Evolutionary conservation across 164 flowering plant genomes (phyloP), one percentile per base, ranked within the genome.

Genomic region (Buxus sempervirens): DNA sequence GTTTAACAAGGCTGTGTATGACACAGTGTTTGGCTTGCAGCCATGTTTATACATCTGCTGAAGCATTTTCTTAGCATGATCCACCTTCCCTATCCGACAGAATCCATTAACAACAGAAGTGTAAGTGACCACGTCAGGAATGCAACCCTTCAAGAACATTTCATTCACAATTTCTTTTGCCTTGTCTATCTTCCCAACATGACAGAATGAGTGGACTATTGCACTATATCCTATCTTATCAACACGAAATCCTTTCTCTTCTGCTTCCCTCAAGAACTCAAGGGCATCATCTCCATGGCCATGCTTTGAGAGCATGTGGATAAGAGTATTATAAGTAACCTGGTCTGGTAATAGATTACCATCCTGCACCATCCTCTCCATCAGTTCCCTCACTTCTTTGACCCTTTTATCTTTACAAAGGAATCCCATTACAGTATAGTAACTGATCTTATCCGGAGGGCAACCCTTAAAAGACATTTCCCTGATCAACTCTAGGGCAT

Each of bases 51-150:
- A 75, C 97, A 92, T 90, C 24, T 79, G 77, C 60, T 84, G 80
- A 55, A 95, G 80, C 85, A 90, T 75, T 81, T 84, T 86, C 78
- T 85, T 87, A 53, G 98, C 98, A 72, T 85, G 81, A 64, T 90
- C 94, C 41, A 92, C 58, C 76, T 88, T 70, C 56, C 97, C 94
- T 18, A 70, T 26, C 24, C 77, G 77, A 75, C 96, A 95, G 74
- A 83, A 83, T 45, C 97, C 96, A 79, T 89, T 63, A 18, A 95
- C 54, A 61, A 95, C 87, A 23, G 92, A 45, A 68, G 96, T 92
- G 65, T 92, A 95, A 23, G 97, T 92, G 60, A 90, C 96, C 6
- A 95, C 97, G 84, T 95, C 98, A 42, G 98, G 98, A 58, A 41
- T 58, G 69, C 94, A 90, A 69, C 84, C 88, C 54, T 85, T 87